phyloP scores from a whole-genome alignment of 352 stramenopile species.

The Blastocystis sp. region DNA sequence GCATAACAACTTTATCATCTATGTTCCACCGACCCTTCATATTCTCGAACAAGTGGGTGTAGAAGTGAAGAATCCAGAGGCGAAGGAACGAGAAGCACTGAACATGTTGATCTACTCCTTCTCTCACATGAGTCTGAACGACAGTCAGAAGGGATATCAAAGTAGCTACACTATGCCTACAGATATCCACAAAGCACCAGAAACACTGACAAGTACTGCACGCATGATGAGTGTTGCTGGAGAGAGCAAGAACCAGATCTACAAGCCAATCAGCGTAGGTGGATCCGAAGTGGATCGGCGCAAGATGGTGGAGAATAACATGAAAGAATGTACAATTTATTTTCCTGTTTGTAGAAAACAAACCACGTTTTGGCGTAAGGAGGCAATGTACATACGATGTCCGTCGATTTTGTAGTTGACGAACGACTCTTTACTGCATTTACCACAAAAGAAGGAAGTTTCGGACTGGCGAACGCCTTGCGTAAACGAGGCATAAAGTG shows the following conservation, averaged over 20 bases:
- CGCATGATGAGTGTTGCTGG: slow-evolving; percentile 47
- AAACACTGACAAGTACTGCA: not conserved
- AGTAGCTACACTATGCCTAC: not conserved
- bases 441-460: slow-evolving; percentile 7
- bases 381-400: not conserved
- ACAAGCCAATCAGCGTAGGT: slow-evolving; percentile 7
- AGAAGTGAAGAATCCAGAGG: slow-evolving; percentile 31
- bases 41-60: slow-evolving; percentile 58
- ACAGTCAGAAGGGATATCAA: not conserved
- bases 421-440: slow-evolving; percentile 20
- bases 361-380: slow-evolving; percentile 7
- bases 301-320: slow-evolving; percentile 58
- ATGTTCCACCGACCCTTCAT: slow-evolving; percentile 53
- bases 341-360: too few relatives aligned
- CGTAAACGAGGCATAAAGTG: slow-evolving; percentile 37
- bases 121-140: slow-evolving; percentile 10
- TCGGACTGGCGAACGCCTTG: not conserved
- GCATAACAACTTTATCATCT: slow-evolving; percentile 46
- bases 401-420: not conserved
- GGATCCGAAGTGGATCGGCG: not conserved
- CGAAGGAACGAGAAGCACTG: not conserved
- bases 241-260: slow-evolving; percentile 46
- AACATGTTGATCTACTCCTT: slow-evolving; percentile 41
- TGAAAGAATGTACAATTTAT: slow-evolving; percentile 23
- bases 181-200: not conserved